Evolutionary conservation across 176 grass and related monocot genomes (phyloP).

Genomic region (Oryza rufipogon): DNA sequence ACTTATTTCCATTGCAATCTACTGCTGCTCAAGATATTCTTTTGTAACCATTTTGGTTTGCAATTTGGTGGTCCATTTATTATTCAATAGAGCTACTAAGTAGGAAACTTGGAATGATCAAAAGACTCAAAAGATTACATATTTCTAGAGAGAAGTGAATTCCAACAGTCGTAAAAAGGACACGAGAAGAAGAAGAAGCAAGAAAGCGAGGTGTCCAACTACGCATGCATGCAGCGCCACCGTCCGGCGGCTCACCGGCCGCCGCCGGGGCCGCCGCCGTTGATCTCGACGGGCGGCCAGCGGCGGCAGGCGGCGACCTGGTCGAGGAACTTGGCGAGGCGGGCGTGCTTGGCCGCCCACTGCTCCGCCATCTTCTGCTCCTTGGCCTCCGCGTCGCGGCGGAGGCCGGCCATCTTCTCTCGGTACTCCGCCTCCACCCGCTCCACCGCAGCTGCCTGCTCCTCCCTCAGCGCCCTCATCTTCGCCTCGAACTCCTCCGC

Average conservation of each 20-base stretch:
- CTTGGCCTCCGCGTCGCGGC: slow-evolving; percentile 81
- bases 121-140: slow-evolving; percentile 24
- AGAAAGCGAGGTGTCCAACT: background rate
- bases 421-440: slow-evolving; percentile 75
- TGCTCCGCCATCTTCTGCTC: slow-evolving; percentile 95
- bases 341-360: slow-evolving; percentile 86
- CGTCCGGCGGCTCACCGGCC: slow-evolving; percentile 34
- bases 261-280: background rate
- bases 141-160: slow-evolving; percentile 14
- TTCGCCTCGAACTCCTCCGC: slow-evolving; percentile 81
- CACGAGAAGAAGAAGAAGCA: background rate
- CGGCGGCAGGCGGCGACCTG: slow-evolving; percentile 52
- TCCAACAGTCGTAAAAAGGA: slow-evolving; percentile 25
- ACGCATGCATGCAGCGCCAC: background rate
- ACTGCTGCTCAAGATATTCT: too few relatives aligned
- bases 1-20: too few relatives aligned
- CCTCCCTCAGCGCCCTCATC: slow-evolving; percentile 63
- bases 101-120: background rate
- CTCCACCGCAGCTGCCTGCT: slow-evolving; percentile 72
- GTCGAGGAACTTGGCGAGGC: slow-evolving; percentile 75
- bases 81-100: background rate
- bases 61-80: background rate
- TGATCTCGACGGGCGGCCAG: slow-evolving; percentile 60
- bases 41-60: background rate
- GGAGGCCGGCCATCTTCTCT: slow-evolving; percentile 71